Percentiles rank a stretch among this genome's conserved stretches.
phyloP scores from a whole-genome alignment of 768 basidiomycete species.

The Leccinum broughii region DNA sequence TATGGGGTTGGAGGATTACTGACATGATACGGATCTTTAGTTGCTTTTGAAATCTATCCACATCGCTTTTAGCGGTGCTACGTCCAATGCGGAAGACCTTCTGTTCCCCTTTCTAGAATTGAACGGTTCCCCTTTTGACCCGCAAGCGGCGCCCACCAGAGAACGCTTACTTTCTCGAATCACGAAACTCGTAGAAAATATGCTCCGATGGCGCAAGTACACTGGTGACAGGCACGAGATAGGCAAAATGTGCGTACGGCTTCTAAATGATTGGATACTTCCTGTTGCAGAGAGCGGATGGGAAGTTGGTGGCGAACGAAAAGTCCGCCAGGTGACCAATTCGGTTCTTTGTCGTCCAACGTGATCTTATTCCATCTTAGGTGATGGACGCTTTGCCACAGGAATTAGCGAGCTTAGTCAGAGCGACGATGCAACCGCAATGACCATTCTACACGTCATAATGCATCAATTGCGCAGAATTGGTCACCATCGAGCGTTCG shows the following conservation, averaged over 20 bases:
- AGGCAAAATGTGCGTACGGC: constrained; percentile 51
- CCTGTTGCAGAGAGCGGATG: constrained; percentile 74
- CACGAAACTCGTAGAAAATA: constrained; percentile 70
- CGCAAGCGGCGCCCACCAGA: constrained; percentile 71
- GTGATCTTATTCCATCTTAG: constrained; percentile 20
- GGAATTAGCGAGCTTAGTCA: constrained; percentile 28
- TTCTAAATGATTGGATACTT: constrained; percentile 61
- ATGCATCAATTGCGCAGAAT: constrained; percentile 9
- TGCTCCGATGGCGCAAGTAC: constrained; percentile 77
- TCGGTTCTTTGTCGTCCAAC: background rate
- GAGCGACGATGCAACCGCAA: constrained; percentile 9
- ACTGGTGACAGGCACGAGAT: constrained; percentile 58
- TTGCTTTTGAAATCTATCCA: constrained; percentile 56
- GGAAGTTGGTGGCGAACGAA: constrained; percentile 82
- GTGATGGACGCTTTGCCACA: constrained; percentile 22
- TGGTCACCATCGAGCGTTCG: constrained; percentile 6
- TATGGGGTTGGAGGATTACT: constrained; percentile 7
- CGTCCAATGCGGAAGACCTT: constrained; percentile 50
- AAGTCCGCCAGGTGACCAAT: constrained; percentile 55
- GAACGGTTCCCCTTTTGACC: constrained; percentile 61
- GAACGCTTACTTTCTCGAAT: constrained; percentile 64
- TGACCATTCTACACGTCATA: constrained; percentile 12
- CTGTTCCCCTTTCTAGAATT: constrained; percentile 50
- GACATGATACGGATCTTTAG: constrained; percentile 36
- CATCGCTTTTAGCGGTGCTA: constrained; percentile 52